Base-by-base conservation (phyloP, 768 basidiomycete genomes). In the Xerocomellus dryophilus region DNA sequence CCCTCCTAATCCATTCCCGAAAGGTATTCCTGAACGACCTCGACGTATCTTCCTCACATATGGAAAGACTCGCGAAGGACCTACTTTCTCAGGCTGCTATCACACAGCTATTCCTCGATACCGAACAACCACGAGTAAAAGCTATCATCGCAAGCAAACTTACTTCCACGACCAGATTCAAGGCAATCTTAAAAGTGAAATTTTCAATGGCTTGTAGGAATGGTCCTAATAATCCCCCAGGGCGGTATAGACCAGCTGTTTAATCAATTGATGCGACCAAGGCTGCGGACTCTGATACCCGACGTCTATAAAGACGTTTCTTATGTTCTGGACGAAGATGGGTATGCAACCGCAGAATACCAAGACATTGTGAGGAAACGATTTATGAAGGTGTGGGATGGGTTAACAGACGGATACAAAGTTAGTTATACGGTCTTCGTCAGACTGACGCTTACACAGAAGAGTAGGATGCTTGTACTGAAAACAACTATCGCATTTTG, bases 21-120 rank as follows among this genome's bases (percentile, higher is more conserved):
- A 65, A 98, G 96, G 86, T 86, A 34, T 80, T 90, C 42, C 75
- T 98, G 47, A 99, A 99, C 66, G 93, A 99, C 69, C 77, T 99
- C n/a, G 94, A 98, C 67, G 70, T 93, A 17, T 98, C 95, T 3
- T 85, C 85, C 4, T 88, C 84, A 7, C 94, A 99, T 72, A 81
- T 95, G 69, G 92, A 95, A 48, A 83, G 89, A 43, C 76, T 99
- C 20, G 72, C 84, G 6, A 81, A 79, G 50, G 91, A 94, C 57
- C 62, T 93, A 8, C 63, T 74, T 17, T 75, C 73, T 7, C 82
- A 81, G 23, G 67, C 80, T 12, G 68, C 73, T 3, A 79, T 93
- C 17, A 67, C 73, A 3, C 90, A 93, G 59, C 78, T 88, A 59
- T 96, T 89, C 67, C 67, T 84, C 2, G 76, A 81, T 4, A 61